These are phyloP conservation scores for Colletotrichum sp. DNA, from an alignment of 2,329 filamentous ascomycete genomes.

Conservation along the genomic window DNA sequence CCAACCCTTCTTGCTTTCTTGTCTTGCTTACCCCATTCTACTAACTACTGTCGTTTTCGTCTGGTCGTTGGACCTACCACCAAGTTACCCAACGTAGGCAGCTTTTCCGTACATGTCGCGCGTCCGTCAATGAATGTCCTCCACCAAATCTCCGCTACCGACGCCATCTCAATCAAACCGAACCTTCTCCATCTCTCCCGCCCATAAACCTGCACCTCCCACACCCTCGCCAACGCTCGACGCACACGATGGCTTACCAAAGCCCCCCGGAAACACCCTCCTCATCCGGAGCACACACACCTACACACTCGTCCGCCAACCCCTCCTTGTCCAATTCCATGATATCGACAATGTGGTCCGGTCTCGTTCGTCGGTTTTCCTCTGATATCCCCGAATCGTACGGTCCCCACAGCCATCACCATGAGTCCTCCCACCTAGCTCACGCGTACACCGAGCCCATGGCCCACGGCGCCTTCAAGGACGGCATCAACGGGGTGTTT, in stretches of 20 bases:
- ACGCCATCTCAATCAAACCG: neutral
- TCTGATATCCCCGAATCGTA: slow-evolving; percentile 43
- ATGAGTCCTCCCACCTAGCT: slow-evolving; percentile 25
- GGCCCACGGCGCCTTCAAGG: slow-evolving; percentile 29
- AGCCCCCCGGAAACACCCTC: slow-evolving; percentile 24
- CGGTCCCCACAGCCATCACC: slow-evolving; percentile 21
- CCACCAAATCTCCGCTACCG: neutral
- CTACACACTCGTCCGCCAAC: slow-evolving; percentile 27
- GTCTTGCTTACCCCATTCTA: neutral
- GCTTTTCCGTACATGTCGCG: neutral
- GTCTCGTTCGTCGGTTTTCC: slow-evolving; percentile 72
- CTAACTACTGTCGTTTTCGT: neutral
- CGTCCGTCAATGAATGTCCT: neutral
- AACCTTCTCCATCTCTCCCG: neutral
- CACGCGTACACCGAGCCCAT: slow-evolving; percentile 26
- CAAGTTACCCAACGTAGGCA: neutral
- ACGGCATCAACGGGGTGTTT: slow-evolving; percentile 65
- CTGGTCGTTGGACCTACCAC: neutral
- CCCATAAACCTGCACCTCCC: neutral
- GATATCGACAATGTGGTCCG: slow-evolving; percentile 55
- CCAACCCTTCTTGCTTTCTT: neutral
- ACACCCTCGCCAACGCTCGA: neutral
- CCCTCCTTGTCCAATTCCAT: slow-evolving; percentile 33
- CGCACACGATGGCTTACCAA: slow-evolving; percentile 11
- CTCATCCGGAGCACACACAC: slow-evolving; percentile 30